Percentiles rank a stretch among this genome's conserved stretches.
These are phyloP conservation scores for Paulownia fortunei DNA, from an alignment of 257 asterid genomes.

Conservation along the genomic window DNA sequence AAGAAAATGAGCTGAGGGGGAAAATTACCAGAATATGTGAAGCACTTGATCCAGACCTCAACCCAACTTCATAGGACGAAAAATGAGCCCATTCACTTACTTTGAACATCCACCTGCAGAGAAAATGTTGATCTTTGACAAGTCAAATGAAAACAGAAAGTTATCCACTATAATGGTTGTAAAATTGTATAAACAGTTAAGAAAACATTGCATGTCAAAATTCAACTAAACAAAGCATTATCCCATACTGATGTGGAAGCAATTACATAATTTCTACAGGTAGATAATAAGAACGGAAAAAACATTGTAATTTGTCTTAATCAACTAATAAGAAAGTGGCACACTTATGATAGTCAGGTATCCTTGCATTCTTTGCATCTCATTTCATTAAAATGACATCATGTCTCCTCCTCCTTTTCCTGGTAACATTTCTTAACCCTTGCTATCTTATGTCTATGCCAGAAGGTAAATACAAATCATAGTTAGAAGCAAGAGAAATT, in stretches of 20 bases:
- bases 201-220: constrained; percentile 12
- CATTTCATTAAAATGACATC: constrained; percentile 15
- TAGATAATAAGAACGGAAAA: constrained; percentile 18
- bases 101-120: constrained; percentile 94
- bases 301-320: constrained; percentile 6
- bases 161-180: constrained; percentile 12
- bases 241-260: not conserved
- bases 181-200: not conserved
- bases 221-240: constrained; percentile 3
- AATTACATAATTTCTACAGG: not conserved
- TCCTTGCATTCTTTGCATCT: constrained; percentile 21
- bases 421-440: constrained; percentile 14
- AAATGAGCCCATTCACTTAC: constrained; percentile 97
- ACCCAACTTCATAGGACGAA: constrained; percentile 93
- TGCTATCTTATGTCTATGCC: constrained; percentile 20
- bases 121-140: constrained; percentile 28
- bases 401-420: constrained; percentile 1
- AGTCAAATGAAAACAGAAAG: constrained; percentile 34
- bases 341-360: constrained; percentile 17
- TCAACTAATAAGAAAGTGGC: constrained; percentile 5
- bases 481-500: constrained; percentile 28
- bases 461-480: constrained; percentile 26
- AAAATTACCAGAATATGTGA: constrained; percentile 86
- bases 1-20: constrained; percentile 7
- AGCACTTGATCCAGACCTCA: constrained; percentile 95